Conservation (phyloP, 2,329 filamentous ascomycete species). For the Nectriaceae sp. region DNA sequence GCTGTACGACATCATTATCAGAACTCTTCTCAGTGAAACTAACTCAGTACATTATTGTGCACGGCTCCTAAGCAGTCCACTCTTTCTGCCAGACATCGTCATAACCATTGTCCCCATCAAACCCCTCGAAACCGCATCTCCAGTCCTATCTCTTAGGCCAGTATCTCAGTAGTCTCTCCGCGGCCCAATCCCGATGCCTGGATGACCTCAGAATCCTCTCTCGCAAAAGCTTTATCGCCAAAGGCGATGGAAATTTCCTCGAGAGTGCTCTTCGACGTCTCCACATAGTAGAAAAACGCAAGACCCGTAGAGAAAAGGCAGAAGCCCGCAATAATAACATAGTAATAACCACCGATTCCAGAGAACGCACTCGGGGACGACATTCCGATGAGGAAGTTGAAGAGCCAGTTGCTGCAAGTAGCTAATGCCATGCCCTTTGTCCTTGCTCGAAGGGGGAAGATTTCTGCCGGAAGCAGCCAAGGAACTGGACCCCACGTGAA, state of each 20-base stretch:
- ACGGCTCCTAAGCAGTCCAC: no score
- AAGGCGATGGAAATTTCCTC: slow-evolving; percentile 44
- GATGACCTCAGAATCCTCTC: slow-evolving; percentile 10
- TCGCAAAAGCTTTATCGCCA: slow-evolving; percentile 40
- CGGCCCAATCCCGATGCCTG: neutral
- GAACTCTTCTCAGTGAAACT: no score
- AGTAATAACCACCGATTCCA: slow-evolving; percentile 44
- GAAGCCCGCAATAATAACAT: slow-evolving; percentile 43
- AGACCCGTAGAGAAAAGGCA: slow-evolving; percentile 36
- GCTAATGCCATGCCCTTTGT: slow-evolving; percentile 43
- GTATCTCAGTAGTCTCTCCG: no score
- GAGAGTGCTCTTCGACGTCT: slow-evolving; percentile 38
- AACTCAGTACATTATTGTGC: no score
- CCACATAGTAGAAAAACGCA: slow-evolving; percentile 42
- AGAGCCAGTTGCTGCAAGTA: slow-evolving; percentile 40
- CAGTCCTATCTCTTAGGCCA: no score
- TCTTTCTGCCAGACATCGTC: no score
- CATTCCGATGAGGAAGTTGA: slow-evolving; percentile 35
- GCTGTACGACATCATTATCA: no score
- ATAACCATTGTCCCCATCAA: no score
- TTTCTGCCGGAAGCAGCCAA: slow-evolving; percentile 35
- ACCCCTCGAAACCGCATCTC: no score
- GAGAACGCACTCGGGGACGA: slow-evolving; percentile 43
- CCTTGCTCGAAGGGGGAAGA: slow-evolving; percentile 37
- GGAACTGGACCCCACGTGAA: slow-evolving; percentile 41